Evolutionary conservation across 164 flowering plant genomes (phyloP).

Genomic region (Tinospora cordifolia): DNA sequence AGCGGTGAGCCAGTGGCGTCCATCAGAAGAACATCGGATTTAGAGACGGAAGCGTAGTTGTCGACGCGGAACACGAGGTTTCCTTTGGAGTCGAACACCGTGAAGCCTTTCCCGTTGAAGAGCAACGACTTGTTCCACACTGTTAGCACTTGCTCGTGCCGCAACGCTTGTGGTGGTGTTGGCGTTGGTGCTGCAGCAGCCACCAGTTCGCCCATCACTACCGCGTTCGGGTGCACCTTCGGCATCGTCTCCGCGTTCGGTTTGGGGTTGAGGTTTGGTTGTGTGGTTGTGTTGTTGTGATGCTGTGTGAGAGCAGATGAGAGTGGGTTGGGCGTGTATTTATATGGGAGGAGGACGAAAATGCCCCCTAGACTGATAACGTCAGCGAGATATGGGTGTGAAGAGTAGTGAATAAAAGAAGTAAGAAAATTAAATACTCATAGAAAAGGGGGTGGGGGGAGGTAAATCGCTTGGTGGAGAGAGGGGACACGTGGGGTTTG

Average conservation of each 20-base stretch:
- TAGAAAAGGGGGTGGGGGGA: background rate
- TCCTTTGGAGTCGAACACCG: slow-evolving; percentile 62
- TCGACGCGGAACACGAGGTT: slow-evolving; percentile 68
- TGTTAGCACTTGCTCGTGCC: slow-evolving; percentile 32
- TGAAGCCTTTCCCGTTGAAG: slow-evolving; percentile 71
- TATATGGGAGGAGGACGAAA: background rate
- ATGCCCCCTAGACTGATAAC: background rate
- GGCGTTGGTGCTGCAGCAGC: background rate
- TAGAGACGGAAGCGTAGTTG: slow-evolving; percentile 43
- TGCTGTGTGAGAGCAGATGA: background rate
- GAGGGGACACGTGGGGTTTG: background rate
- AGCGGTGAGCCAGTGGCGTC: slow-evolving; percentile 63
- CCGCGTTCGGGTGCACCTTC: too few relatives aligned
- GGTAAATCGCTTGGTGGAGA: slow-evolving; percentile 1
- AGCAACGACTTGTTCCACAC: slow-evolving; percentile 89
- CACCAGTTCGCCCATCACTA: background rate
- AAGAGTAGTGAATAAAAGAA: background rate
- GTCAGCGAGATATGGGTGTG: background rate
- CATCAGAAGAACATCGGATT: slow-evolving; percentile 64
- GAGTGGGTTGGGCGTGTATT: background rate
- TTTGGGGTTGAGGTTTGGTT: too few relatives aligned
- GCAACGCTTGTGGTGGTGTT: too few relatives aligned
- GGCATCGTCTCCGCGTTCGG: too few relatives aligned
- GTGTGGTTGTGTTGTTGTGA: too few relatives aligned
- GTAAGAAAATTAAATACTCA: background rate